Base-by-base conservation (phyloP, 306 rosid species). In the Vicia faba region DNA sequence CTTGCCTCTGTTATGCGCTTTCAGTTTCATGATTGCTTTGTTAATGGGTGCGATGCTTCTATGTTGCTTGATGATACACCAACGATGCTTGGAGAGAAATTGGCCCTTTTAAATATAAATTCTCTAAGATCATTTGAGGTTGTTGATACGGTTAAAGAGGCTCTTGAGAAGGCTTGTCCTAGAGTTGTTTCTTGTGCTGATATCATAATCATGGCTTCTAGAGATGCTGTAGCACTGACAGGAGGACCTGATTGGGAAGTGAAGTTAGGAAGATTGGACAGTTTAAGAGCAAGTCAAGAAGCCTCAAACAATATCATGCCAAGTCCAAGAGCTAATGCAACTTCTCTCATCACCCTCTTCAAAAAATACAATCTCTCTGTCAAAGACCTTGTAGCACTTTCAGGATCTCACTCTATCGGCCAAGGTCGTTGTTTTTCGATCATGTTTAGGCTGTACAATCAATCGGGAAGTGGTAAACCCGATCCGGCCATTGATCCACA, bases 231-330 rank as follows among this genome's bases (percentile, higher is more conserved):
- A n/a, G n/a, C 11, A 9, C 61, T 14, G 96, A 86, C 91, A 7
- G 96, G 96, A 79, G 93, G 96, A 54, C 98, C 96, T 1, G 15
- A 86, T 19, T 92, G 98, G 98, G 75, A 80, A 64, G 96, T 92
- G 60, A 83, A 65, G 58, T 55, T 92, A 49, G 98, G 96, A 56
- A 84, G 98, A 82, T 68, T 92, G 65, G 98, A 92, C 72, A 87
- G 96, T 79, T 70, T 92, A 45, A 67, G 69, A 31, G 91, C 98
- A 0, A 78, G 38, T 71, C 96, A 87, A 71, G 83, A 86, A 51
- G 86, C 86, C 55, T 86, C 98, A 9, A 41, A 73, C 73, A 70
- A 80, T 3, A 74, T 92, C 35, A 92, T 92, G 98, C 98, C 96
- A 0, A 89, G 96, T 48, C 96, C 96, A 80, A 87, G 96, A 80